A percentile compares a stretch with the other conserved stretches of the same genome.
Conservation (phyloP, 106 monocot genomes). For the Dendrobium catenatum region DNA sequence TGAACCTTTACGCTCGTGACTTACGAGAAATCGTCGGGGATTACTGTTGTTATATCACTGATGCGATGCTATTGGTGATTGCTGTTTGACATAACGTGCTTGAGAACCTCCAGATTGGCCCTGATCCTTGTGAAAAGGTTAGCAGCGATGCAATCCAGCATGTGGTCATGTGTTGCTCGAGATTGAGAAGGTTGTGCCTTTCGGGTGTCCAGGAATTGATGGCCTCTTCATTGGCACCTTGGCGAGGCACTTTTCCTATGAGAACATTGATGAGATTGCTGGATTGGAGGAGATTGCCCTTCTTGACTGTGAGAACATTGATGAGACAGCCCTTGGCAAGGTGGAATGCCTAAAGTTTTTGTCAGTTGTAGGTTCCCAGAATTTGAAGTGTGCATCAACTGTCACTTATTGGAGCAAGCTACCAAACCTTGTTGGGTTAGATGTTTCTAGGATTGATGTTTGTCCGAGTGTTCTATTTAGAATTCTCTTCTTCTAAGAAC, state of each 20-base stretch:
- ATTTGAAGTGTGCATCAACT: constrained; percentile 20
- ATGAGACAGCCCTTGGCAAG: constrained; percentile 15
- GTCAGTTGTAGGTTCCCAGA: constrained; percentile 15
- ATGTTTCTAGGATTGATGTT: constrained; percentile 81
- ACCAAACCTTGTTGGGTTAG: constrained; percentile 48
- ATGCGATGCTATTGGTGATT: constrained; percentile 16
- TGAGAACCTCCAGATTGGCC: constrained; percentile 17
- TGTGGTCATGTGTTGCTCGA: constrained; percentile 15
- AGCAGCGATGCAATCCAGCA: constrained; percentile 17
- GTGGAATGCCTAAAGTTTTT: constrained; percentile 15
- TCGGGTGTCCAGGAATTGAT: constrained; percentile 17
- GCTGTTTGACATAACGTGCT: constrained; percentile 16
- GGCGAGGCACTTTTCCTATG: constrained; percentile 4
- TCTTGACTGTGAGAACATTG: constrained; percentile 16
- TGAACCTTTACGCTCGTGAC: constrained; percentile 8
- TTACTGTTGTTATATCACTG: constrained; percentile 17
- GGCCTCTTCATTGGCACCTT: constrained; percentile 10
- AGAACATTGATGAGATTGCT: no score
- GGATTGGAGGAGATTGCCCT: neutral
- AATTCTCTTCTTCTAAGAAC: constrained; percentile 49
- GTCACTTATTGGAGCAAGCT: constrained; percentile 21
- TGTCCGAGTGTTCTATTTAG: constrained; percentile 32
- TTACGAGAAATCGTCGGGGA: constrained; percentile 12
- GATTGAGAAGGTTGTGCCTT: constrained; percentile 10
- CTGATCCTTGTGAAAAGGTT: constrained; percentile 14